Evolutionary conservation across 371 early-diverging fungal species (phyloP).

Genomic region (Mucor racemosus): DNA sequence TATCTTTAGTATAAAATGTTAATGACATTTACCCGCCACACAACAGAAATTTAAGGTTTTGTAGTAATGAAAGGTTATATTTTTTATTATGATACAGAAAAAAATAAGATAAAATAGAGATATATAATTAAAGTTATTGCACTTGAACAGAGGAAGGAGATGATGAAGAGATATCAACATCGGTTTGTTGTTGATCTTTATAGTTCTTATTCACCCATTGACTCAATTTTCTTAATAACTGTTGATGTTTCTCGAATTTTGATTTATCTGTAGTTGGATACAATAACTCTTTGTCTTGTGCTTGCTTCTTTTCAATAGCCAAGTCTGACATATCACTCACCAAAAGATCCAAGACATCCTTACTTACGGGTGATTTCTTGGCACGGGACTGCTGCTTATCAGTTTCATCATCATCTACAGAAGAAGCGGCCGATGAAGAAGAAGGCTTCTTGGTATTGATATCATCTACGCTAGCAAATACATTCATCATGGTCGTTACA

Average conservation of each 20-base stretch:
- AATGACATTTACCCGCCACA: conserved; percentile 6
- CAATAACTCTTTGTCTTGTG: background rate
- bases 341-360: conserved; percentile 21
- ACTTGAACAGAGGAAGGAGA: conserved; percentile 14
- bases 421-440: background rate
- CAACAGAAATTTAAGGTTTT: background rate
- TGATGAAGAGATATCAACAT: background rate
- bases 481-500: conserved; percentile 39
- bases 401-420: background rate
- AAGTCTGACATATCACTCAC: conserved; percentile 5
- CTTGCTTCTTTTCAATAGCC: background rate
- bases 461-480: conserved; percentile 23
- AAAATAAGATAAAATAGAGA: background rate
- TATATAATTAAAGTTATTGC: background rate
- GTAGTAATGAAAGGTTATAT: background rate
- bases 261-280: conserved; percentile 14
- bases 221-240: conserved; percentile 20
- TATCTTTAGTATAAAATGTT: too few relatives aligned
- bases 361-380: conserved; percentile 22
- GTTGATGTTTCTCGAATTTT: conserved; percentile 3
- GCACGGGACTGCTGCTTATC: conserved; percentile 3
- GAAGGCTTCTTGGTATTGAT: background rate
- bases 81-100: conserved; percentile 1
- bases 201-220: conserved; percentile 30
- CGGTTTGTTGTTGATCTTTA: background rate